Evolutionary conservation across 768 basidiomycete species (phyloP), one percentile per base, ranked within the genome.

Genomic region (Tylopilus sp.): DNA sequence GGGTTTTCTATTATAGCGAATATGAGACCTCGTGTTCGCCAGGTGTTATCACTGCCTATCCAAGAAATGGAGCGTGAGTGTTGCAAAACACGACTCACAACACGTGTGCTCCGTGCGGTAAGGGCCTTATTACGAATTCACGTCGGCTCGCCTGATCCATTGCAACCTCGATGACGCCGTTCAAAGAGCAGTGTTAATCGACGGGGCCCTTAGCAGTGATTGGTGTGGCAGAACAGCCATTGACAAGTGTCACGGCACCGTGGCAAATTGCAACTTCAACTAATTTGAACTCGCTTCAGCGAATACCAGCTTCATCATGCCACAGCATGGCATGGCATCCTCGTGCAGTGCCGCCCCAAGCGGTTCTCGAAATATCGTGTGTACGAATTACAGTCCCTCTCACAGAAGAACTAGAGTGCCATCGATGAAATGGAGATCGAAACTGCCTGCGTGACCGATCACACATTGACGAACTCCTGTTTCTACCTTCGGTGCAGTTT

Each of bases 1-100:
- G 47, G 54, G 58, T 59, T 70, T 69, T 70, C 62, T 65, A 69
- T 53, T 57, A 56, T 59, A 33, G 20, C 36, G 48, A 49, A 38
- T 28, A 38, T 17, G 31, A 31, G 21, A 11, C 69, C 67, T 69
- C 67, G 55, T 69, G 67, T 69, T 55, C 26, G 47, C 60, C 69
- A 62, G 67, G 64, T 25, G 67, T 59, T 53, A 68, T 67, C 58
- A 57, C 55, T 68, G 59, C 59, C 66, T 57, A 55, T 68, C 68
- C 47, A 44, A 46, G 61, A 47, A 25, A 45, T 46, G 52, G 42
- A 46, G 42, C 41, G 44, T 51, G 53, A 45, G 51, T 40, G 48
- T 25, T 40, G 47, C 30, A 30, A 48, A 53, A 60, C 51, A 63
- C 18, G 47, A 53, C 36, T 9, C 17, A 22, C 41, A 39, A 57